Conservation (phyloP, 257 asterid genomes). For the Lycium barbarum region DNA sequence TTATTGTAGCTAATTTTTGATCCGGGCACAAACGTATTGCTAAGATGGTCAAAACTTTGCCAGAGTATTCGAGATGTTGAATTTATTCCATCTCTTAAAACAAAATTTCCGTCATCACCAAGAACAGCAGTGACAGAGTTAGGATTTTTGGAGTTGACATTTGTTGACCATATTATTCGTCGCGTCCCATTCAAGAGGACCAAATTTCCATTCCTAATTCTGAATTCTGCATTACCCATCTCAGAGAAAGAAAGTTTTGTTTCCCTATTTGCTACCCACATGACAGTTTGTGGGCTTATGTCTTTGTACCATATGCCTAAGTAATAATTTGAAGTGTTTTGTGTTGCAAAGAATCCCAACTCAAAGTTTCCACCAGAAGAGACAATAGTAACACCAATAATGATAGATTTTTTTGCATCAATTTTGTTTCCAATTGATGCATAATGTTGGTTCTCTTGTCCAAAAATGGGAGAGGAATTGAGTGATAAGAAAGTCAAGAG, state of each 20-base stretch:
- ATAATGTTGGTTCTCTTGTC: background rate
- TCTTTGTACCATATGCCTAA: background rate
- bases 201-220: background rate
- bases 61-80: background rate
- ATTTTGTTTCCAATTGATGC: background rate
- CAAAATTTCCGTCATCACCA: background rate
- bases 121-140: background rate
- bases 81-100: background rate
- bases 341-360: background rate
- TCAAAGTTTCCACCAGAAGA: background rate
- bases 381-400: background rate
- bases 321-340: background rate
- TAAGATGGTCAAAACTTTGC: slow-evolving; percentile 18
- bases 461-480: background rate
- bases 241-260: background rate
- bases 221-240: background rate
- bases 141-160: background rate
- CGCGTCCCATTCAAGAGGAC: background rate
- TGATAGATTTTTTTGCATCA: background rate
- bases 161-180: background rate
- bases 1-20: background rate
- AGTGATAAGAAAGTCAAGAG: background rate
- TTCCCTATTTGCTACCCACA: slow-evolving; percentile 9
- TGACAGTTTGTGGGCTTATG: background rate
- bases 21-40: background rate